Evolutionary conservation across 2,329 filamentous ascomycete species (phyloP), one percentile per base, ranked within the genome.

Genomic region (Dendryphion nanum): DNA sequence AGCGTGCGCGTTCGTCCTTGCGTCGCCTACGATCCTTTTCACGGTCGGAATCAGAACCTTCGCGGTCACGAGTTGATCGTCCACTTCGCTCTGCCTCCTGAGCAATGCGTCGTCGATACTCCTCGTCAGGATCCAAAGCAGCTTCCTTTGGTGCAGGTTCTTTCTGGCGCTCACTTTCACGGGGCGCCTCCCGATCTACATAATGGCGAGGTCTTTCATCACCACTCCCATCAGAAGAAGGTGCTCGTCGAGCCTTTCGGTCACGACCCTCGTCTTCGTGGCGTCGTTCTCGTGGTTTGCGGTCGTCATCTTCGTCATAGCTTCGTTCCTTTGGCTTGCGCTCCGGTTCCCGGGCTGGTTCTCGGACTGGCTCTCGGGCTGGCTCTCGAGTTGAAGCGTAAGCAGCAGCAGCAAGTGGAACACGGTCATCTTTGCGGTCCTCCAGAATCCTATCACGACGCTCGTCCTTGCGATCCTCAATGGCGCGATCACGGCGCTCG

Each of bases 91-190:
- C 68, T 4, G 70, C 57, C 48, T 74, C 71, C 38, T 67, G 61
- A 41, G 70, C 68, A 13, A 74, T 63, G 6, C 72, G 67, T 19
- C 72, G 70, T 30, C 71, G 68, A 45, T 75, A 76, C 23, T 76
- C 73, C 45, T 75, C 72, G 28, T 76, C 72, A 4, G 73, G 66
- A 38, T 75, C 72, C 2, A 72, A 34, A 15, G 57, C 46, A 12
- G 57, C 40, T 6, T 60, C 54, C 30, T 58, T 51, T 4, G 55
- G 47, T 20, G 46, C 49, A 19, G 51, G 38, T 3, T 68, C 65
- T 29, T 54, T 61, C 14, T 54, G 55, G 34, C 58, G 60, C 14
- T 67, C 61, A 14, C 43, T 37, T 18, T 64, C 63, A 36, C 58
- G 60, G 14, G 66, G 59, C n/a, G 41, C 37, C 18, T 64, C 63